Evolutionary conservation across 139 green algal genomes (phyloP).

Genomic region (Chlamydomonas sp.): DNA sequence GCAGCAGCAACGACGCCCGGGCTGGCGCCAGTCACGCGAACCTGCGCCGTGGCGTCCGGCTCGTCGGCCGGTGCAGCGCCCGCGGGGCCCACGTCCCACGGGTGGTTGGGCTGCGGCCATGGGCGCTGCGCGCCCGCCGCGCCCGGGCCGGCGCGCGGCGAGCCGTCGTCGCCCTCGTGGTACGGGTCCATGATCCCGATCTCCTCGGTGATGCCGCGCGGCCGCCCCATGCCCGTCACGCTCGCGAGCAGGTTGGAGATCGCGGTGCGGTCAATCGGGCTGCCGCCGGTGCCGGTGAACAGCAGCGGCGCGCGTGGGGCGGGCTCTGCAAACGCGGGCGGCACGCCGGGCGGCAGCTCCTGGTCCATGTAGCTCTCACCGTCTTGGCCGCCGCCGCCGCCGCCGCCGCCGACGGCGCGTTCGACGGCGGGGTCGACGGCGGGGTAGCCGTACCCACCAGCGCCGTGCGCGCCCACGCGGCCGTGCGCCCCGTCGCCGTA

Average conservation of each 20-base stretch:
- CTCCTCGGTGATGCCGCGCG: slow-evolving; percentile 16
- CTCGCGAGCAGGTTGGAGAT: background rate
- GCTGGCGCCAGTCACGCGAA: too few relatives aligned
- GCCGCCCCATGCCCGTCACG: background rate
- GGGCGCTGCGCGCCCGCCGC: too few relatives aligned
- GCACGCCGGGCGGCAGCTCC: too few relatives aligned
- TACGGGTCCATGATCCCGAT: slow-evolving; percentile 22
- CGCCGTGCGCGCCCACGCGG: background rate
- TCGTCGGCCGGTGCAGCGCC: too few relatives aligned
- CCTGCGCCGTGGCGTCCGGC: too few relatives aligned
- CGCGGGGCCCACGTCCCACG: too few relatives aligned
- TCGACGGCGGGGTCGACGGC: too few relatives aligned
- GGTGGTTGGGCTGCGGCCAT: too few relatives aligned
- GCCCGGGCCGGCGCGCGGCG: background rate
- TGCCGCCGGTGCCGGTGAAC: background rate
- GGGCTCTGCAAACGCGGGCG: background rate
- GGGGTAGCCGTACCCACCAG: background rate
- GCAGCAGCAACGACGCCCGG: too few relatives aligned
- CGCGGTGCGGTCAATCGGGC: background rate
- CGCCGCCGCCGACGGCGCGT: background rate
- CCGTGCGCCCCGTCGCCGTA: background rate
- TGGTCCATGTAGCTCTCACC: too few relatives aligned
- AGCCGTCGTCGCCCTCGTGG: slow-evolving; percentile 8
- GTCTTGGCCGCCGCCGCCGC: too few relatives aligned
- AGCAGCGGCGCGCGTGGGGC: background rate